phyloP scores from a whole-genome alignment of 257 asterid species.

The Mitragyna speciosa region DNA sequence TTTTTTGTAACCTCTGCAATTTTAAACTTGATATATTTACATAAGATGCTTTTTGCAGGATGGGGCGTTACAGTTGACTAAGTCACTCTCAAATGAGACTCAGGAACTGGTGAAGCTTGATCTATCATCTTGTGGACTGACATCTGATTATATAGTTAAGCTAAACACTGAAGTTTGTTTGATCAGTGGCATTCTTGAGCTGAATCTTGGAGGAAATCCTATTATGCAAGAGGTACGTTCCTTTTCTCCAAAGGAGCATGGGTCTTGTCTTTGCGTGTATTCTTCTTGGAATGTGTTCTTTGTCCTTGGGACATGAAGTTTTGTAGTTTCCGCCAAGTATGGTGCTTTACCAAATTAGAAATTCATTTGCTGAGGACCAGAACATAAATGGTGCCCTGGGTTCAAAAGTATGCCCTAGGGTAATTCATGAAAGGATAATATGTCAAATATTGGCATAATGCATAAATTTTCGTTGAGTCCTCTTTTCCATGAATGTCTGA shows the following conservation, averaged over 20 bases:
- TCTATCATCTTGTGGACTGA: conserved; percentile 67
- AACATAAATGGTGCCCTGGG: too few relatives aligned
- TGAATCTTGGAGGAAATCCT: conserved; percentile 85
- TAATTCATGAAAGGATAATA: not conserved
- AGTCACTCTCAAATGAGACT: conserved; percentile 66
- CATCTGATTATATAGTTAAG: conserved; percentile 46
- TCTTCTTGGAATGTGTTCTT: not conserved
- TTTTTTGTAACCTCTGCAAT: conserved; percentile 17
- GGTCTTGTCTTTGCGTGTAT: not conserved
- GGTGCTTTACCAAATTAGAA: too few relatives aligned
- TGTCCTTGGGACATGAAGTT: not conserved
- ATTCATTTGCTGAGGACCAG: not conserved
- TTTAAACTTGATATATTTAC: not conserved
- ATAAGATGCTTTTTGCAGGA: conserved; percentile 56
- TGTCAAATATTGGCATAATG: not conserved
- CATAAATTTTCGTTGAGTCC: not conserved
- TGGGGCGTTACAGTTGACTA: conserved; percentile 60
- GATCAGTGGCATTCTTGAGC: conserved; percentile 57
- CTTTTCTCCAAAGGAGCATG: conserved; percentile 19
- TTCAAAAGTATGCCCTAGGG: not conserved
- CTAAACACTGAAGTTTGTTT: conserved; percentile 54
- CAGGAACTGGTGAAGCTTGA: conserved; percentile 75
- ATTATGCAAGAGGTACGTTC: conserved; percentile 66
- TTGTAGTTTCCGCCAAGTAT: not conserved
- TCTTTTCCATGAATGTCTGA: not conserved